Percentiles rank a stretch among this genome's conserved stretches.
These are phyloP conservation scores for Ceraceosorus guamensis DNA, from an alignment of 1,284 basidiomycete genomes.

Conservation along the genomic window DNA sequence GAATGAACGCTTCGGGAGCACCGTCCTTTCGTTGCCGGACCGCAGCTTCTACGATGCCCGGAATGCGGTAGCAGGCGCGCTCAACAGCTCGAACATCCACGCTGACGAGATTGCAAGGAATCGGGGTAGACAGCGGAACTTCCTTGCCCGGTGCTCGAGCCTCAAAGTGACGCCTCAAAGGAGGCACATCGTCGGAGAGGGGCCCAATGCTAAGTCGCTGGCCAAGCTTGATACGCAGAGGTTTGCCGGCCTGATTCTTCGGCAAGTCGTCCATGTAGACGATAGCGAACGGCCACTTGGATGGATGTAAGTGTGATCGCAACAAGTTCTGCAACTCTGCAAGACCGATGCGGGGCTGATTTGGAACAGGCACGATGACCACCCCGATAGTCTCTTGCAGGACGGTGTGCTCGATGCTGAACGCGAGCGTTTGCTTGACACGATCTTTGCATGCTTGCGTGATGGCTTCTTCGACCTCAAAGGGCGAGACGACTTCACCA, in stretches of 20 bases:
- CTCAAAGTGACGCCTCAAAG: slow-evolving; percentile 47
- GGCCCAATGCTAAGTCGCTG: slow-evolving; percentile 45
- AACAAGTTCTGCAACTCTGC: slow-evolving; percentile 47
- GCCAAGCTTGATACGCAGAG: slow-evolving; percentile 48
- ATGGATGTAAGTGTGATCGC: slow-evolving; percentile 44
- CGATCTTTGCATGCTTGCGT: slow-evolving; percentile 44
- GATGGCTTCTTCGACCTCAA: slow-evolving; percentile 48
- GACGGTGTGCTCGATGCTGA: slow-evolving; percentile 47
- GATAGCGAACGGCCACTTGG: slow-evolving; percentile 47
- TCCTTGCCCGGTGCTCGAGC: slow-evolving; percentile 45
- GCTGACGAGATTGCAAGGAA: slow-evolving; percentile 44
- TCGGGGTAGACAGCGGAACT: slow-evolving; percentile 43
- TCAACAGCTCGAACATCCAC: slow-evolving; percentile 47
- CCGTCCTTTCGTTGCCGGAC: slow-evolving; percentile 46
- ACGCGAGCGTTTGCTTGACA: slow-evolving; percentile 46
- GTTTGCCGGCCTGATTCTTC: slow-evolving; percentile 48
- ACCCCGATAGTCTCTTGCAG: slow-evolving; percentile 49
- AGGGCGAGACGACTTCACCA: slow-evolving; percentile 48
- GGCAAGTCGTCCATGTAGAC: slow-evolving; percentile 49
- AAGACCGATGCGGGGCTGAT: slow-evolving; percentile 46
- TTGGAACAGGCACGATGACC: slow-evolving; percentile 45
- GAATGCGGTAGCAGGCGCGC: slow-evolving; percentile 47
- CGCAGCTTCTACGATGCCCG: slow-evolving; percentile 46
- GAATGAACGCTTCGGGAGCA: slow-evolving; percentile 46
- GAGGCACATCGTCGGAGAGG: slow-evolving; percentile 44